Conservation (phyloP, 495 filamentous ascomycete genomes). For the Arthonia radiata region DNA sequence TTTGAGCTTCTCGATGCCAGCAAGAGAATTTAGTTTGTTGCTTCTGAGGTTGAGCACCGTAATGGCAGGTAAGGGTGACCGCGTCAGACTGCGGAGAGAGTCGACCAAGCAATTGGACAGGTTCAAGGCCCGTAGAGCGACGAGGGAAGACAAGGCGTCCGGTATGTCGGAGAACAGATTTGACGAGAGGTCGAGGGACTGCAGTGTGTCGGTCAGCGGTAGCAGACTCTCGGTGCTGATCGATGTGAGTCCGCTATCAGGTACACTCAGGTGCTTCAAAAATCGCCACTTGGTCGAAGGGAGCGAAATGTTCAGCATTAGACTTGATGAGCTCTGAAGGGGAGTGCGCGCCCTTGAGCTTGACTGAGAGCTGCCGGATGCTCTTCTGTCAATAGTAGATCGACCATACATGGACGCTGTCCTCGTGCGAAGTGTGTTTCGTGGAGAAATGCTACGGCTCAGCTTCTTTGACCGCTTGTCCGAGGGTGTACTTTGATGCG, state of each 20-base stretch:
- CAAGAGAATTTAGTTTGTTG: constrained; percentile 71
- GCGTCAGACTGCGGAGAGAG: constrained; percentile 64
- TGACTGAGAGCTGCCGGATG: constrained; percentile 79
- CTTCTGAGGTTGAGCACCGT: constrained; percentile 75
- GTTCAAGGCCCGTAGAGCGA: constrained; percentile 66
- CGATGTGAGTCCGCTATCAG: constrained; percentile 70
- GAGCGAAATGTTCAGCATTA: constrained; percentile 36
- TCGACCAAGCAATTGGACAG: constrained; percentile 94
- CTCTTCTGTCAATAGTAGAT: constrained; percentile 35
- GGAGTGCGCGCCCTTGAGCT: constrained; percentile 48
- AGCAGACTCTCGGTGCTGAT: constrained; percentile 47
- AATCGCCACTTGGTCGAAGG: constrained; percentile 84
- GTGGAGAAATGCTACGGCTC: constrained; percentile 56
- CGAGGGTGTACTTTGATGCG: constrained; percentile 3
- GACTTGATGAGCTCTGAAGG: constrained; percentile 46
- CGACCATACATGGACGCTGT: constrained; percentile 27
- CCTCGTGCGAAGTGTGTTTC: constrained; percentile 44
- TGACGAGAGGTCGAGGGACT: constrained; percentile 72
- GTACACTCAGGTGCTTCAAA: constrained; percentile 66
- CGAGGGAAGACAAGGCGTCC: constrained; percentile 60
- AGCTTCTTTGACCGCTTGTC: not conserved
- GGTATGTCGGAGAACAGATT: constrained; percentile 84
- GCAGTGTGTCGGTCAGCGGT: constrained; percentile 63
- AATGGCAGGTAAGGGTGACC: constrained; percentile 77
- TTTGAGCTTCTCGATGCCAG: constrained; percentile 68